These are phyloP conservation scores for Amylocarpus encephaloides DNA, from an alignment of 2,329 filamentous ascomycete genomes.

Conservation along the genomic window DNA sequence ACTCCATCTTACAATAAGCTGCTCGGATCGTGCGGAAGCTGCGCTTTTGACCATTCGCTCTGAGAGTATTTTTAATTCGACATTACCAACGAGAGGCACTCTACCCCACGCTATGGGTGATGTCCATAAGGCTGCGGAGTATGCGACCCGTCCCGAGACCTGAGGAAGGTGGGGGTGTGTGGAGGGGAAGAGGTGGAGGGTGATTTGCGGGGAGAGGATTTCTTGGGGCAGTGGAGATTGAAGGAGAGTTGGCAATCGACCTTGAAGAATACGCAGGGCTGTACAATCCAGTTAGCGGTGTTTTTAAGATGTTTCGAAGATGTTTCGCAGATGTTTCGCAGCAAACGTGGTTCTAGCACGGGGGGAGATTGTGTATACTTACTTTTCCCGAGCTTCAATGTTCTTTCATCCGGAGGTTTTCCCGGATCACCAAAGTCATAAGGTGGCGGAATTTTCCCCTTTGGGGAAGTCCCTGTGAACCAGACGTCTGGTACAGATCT, in stretches of 20 bases:
- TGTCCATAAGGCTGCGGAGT: conserved; percentile 91
- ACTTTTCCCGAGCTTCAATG: conserved; percentile 44
- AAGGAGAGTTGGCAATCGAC: conserved; percentile 60
- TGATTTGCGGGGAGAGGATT: conserved; percentile 69
- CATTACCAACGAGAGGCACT: conserved; percentile 83
- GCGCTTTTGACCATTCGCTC: conserved; percentile 65
- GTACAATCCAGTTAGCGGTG: conserved; percentile 11
- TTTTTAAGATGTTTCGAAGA: neutral
- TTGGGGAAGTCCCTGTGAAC: conserved; percentile 37
- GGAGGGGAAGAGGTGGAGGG: conserved; percentile 63
- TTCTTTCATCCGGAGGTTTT: conserved; percentile 46
- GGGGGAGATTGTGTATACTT: conserved; percentile 12
- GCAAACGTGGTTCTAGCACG: neutral
- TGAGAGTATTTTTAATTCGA: conserved; percentile 78
- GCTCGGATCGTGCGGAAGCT: conserved; percentile 51
- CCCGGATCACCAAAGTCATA: conserved; percentile 20
- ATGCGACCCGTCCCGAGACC: conserved; percentile 86
- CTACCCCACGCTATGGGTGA: conserved; percentile 94
- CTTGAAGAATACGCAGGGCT: conserved; percentile 61
- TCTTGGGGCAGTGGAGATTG: conserved; percentile 65
- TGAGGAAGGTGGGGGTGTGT: conserved; percentile 84
- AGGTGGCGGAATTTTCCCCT: conserved; percentile 8
- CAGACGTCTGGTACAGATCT: conserved; percentile 35
- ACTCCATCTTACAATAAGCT: conserved; percentile 87
- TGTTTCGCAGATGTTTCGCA: neutral